phyloP scores from a whole-genome alignment of 169 alveolate genomes.

The Cryptosporidium canis region DNA sequence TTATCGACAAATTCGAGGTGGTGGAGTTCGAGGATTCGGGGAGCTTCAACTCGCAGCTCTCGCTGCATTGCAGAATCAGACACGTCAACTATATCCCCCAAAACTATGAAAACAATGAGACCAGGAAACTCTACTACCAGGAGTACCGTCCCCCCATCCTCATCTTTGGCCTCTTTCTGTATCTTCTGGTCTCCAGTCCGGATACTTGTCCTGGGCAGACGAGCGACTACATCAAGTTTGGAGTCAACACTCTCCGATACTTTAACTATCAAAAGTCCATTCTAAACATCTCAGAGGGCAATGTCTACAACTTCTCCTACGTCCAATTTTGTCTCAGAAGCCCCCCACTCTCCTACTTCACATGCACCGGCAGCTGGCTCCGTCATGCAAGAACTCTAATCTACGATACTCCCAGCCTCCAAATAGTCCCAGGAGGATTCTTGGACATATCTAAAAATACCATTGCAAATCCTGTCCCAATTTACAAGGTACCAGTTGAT shows the following conservation, averaged over 20 bases:
- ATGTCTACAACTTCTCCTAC: slow-evolving; percentile 6
- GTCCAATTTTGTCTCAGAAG: slow-evolving; percentile 39
- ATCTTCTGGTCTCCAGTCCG: background rate
- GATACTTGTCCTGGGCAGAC: background rate
- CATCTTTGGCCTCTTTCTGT: slow-evolving; percentile 17
- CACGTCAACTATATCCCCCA: background rate
- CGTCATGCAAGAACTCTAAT: slow-evolving; percentile 19
- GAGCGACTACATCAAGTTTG: slow-evolving; percentile 37
- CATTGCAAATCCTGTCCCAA: slow-evolving; percentile 54
- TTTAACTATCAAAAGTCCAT: slow-evolving; percentile 11
- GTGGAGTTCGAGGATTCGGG: slow-evolving; percentile 5
- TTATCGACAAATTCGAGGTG: slow-evolving; percentile 14
- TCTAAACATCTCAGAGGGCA: background rate
- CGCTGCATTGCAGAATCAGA: slow-evolving; percentile 5
- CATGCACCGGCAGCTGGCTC: slow-evolving; percentile 48
- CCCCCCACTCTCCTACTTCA: slow-evolving; percentile 23
- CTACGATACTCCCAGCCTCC: slow-evolving; percentile 36
- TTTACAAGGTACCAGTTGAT: slow-evolving; percentile 17
- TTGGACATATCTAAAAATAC: slow-evolving; percentile 7
- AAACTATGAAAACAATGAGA: background rate
- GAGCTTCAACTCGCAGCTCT: slow-evolving; percentile 1
- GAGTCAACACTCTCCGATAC: background rate
- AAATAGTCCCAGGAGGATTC: slow-evolving; percentile 68
- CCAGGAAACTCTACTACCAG: background rate
- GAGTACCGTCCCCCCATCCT: slow-evolving; percentile 17